These are phyloP conservation scores for Penicillium lividum DNA, from an alignment of 495 filamentous ascomycete genomes.

Conservation along the genomic window DNA sequence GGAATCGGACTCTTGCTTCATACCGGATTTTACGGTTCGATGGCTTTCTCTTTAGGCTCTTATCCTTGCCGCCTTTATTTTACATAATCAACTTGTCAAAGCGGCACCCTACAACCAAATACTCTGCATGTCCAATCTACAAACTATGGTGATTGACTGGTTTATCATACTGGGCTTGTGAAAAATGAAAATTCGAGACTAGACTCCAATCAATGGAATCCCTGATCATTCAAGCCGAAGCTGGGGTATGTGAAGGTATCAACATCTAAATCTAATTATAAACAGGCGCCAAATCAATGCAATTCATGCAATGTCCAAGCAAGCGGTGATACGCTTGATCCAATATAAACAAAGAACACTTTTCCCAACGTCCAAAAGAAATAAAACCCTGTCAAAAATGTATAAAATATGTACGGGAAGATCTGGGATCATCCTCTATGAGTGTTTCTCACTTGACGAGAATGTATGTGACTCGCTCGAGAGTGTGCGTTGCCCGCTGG, in stretches of 20 bases:
- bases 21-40: background rate
- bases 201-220: slow-evolving; percentile 9
- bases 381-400: slow-evolving; percentile 1
- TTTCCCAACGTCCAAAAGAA: slow-evolving; percentile 6
- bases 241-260: slow-evolving; percentile 25
- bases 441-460: slow-evolving; percentile 25
- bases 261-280: slow-evolving; percentile 25
- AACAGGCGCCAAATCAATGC: slow-evolving; percentile 22
- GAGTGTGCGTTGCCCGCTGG: slow-evolving; percentile 5
- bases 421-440: slow-evolving; percentile 1
- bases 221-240: slow-evolving; percentile 14
- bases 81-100: background rate
- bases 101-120: no score
- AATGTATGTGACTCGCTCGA: slow-evolving; percentile 12
- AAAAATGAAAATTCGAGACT: background rate
- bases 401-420: slow-evolving; percentile 1
- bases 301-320: slow-evolving; percentile 22
- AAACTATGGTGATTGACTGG: no score
- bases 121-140: no score
- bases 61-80: background rate
- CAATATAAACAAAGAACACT: slow-evolving; percentile 6
- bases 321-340: slow-evolving; percentile 5
- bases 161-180: no score
- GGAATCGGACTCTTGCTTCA: background rate
- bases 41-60: background rate